These are phyloP conservation scores for Metarhizium guizhouense DNA, from an alignment of 2,329 filamentous ascomycete genomes.

Conservation along the genomic window DNA sequence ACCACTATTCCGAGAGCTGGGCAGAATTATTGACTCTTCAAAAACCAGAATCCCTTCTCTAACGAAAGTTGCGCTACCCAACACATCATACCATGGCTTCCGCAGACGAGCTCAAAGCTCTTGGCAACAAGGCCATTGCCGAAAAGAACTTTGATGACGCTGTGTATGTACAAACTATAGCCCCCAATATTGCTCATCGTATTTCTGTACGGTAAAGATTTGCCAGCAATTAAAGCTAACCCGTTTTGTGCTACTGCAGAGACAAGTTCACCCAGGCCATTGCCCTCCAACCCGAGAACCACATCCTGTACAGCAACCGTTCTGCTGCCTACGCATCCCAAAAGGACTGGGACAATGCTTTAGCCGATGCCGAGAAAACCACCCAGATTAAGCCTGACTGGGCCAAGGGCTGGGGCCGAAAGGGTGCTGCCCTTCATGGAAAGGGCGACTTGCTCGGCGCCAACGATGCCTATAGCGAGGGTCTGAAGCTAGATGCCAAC, in stretches of 20 bases:
- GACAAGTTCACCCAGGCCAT: constrained; percentile 94
- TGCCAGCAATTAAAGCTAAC: neutral
- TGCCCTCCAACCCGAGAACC: constrained; percentile 76
- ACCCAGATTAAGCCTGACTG: constrained; percentile 95
- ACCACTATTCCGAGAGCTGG: neutral
- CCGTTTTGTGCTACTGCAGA: constrained; percentile 35
- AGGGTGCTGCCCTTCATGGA: constrained; percentile 85
- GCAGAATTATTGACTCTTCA: neutral
- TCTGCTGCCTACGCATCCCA: constrained; percentile 84
- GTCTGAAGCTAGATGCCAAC: constrained; percentile 82
- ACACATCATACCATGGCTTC: constrained; percentile 38
- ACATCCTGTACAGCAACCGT: constrained; percentile 96
- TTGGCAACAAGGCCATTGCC: constrained; percentile 97
- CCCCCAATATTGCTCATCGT: neutral
- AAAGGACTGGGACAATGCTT: constrained; percentile 74
- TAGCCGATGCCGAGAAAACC: constrained; percentile 87
- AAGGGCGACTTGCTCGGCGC: constrained; percentile 77
- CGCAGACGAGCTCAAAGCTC: constrained; percentile 80
- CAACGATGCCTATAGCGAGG: constrained; percentile 84
- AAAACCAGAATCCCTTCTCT: neutral
- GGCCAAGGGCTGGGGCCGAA: constrained; percentile 93
- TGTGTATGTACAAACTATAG: constrained; percentile 56
- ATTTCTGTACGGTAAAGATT: neutral
- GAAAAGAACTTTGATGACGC: constrained; percentile 95
- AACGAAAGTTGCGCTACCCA: neutral